These are phyloP conservation scores for Alternaria novae-zelandiae DNA, from an alignment of 2,329 filamentous ascomycete genomes.

Conservation along the genomic window DNA sequence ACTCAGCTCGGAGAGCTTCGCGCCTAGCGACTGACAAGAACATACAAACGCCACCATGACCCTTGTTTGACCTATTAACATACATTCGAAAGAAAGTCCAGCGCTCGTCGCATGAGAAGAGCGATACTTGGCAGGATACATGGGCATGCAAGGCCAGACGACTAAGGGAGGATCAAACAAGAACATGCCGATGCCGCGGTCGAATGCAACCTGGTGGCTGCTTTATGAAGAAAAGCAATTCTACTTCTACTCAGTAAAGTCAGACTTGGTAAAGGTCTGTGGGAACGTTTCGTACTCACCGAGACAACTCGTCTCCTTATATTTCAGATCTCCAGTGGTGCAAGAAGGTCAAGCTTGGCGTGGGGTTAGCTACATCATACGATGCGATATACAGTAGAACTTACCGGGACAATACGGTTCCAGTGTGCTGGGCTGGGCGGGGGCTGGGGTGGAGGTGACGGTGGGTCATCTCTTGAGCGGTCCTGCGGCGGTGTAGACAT, in stretches of 20 bases:
- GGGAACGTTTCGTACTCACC: neutral
- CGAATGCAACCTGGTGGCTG: neutral
- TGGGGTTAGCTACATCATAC: constrained; percentile 15
- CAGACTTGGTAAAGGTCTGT: neutral
- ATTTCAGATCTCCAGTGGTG: constrained; percentile 23
- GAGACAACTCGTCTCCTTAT: neutral
- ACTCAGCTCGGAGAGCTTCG: neutral
- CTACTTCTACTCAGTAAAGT: constrained; percentile 3
- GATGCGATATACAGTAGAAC: constrained; percentile 12
- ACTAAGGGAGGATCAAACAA: neutral
- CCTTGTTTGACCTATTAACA: neutral
- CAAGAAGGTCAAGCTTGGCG: constrained; percentile 28
- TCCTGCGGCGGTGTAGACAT: constrained; percentile 18
- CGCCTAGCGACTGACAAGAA: neutral
- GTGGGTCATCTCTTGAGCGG: constrained; percentile 46
- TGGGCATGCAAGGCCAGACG: neutral
- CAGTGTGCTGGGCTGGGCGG: constrained; percentile 48
- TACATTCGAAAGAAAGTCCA: neutral
- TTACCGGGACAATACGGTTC: constrained; percentile 26
- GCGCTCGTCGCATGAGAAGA: neutral
- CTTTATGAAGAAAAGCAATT: neutral
- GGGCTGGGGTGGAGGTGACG: constrained; percentile 49
- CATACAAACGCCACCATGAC: neutral
- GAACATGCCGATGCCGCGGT: neutral
- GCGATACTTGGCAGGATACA: neutral